Evolutionary conservation across 805 yeast species (phyloP), one percentile per base, ranked within the genome.

Genomic region (Pachysolen tannophilus): DNA sequence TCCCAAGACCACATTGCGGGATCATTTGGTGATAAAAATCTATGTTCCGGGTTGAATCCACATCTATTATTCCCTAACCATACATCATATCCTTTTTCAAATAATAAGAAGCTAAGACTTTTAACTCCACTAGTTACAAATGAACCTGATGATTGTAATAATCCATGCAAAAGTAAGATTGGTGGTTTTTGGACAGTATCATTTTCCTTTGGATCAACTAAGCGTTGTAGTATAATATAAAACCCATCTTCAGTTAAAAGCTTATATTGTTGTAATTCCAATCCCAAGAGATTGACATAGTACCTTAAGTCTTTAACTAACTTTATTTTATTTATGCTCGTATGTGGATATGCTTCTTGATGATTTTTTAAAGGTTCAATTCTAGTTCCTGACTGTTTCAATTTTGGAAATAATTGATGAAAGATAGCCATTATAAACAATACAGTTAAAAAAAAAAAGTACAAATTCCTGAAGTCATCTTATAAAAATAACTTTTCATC

Each of bases 41-140:
- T 55, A 60, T 88, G 95, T 34, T 67, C 60, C 1, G 94, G 83
- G 26, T 71, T 63, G 51, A 88, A 82, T 5, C 95, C 94, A 44
- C 95, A 81, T 42, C 98, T 60, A 50, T 87, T 88, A 50, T 87
- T 85, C 1, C 95, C 96, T 36, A 87, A 53, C 96, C 96, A 87
- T 7, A 87, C 86, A 46, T 87, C 96, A 48, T 68, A 84, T 0
- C 92, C 88, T 18, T 63, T 55, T 21, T 63, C 59, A 26, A 58
- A 55, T 33, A 65, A 65, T 50, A 64, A 68, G 52, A 67, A 74
- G 45, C 90, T 92, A 28, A 92, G 56, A 8, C 95, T 81, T 40
- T 81, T 75, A 38, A 69, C 65, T 0, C 97, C 98, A n/a, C 83
- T 63, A 0, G 95, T 79, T 20, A 90, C 68, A 54, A 71, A 90